Evolutionary conservation across 495 filamentous ascomycete genomes (phyloP), one percentile per base, ranked within the genome.

Genomic region (Alectoria sarmentosa): DNA sequence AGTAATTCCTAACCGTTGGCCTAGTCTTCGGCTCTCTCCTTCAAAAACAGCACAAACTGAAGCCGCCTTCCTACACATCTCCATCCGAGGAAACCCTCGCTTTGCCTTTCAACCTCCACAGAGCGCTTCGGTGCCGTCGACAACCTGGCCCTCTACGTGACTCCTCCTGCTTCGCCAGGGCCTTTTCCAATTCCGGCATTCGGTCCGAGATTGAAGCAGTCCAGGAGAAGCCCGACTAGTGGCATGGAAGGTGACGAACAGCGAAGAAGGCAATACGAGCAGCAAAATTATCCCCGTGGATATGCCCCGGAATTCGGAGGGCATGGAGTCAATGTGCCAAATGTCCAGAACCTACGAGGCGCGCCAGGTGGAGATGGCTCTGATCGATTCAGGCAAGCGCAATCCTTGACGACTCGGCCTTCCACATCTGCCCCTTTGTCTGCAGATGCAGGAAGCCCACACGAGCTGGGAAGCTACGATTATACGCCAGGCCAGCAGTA

Each of bases 231-330:
- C 72, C 73, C 70, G 65, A 72, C 78, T 66, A 73, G 77, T 80
- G 84, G 78, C 60, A 90, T 91, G 88, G 88, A 90, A 80, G 85
- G 88, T 77, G 82, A 85, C 72, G 76, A 77, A 71, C 80, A 79
- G 66, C 83, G 80, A 74, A 81, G 85, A 75, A 86, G 88, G 83
- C 87, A 86, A 76, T 83, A 88, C 81, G 87, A 88, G 70, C 78
- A 82, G 74, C 79, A 83, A 65, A 70, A 64, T 58, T 75, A 73
- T 69, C 68, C 69, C 64, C 72, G 67, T 23, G 62, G 68, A 32
- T 67, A 65, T 58, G 57, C 41, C 26, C 52, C 42, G 21, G 59
- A 46, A 58, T 63, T 46, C 28, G 61, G 68, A 57, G 42, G 55
- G 28, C 58, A 62, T 38, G 65, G 52, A 28, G 28, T 32, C 30